Evolutionary conservation across 192 early-diverging fungal genomes (phyloP).

Genomic region (Allomyces macrogynus): DNA sequence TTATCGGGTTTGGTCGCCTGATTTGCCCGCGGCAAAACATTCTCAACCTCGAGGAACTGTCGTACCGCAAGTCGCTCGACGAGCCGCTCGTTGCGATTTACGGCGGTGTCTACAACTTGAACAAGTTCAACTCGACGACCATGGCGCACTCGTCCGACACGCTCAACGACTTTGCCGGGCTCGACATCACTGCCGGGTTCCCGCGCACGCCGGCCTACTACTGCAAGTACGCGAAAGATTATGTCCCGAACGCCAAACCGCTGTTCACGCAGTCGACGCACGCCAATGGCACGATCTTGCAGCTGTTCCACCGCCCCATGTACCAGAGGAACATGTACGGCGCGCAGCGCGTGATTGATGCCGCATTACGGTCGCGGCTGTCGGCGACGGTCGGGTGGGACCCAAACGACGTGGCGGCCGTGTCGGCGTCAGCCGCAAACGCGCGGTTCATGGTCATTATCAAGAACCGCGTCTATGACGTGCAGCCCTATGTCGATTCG

Average conservation of each 20-base stretch:
- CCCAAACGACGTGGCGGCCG: conserved; percentile 1
- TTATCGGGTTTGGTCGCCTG: conserved; percentile 57
- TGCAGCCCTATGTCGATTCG: conserved; percentile 8
- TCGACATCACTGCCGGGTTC: conserved; percentile 41
- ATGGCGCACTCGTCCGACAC: conserved; percentile 5
- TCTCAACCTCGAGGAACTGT: conserved; percentile 4
- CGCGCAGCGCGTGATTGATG: not conserved
- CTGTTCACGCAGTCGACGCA: not conserved
- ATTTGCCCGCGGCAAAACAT: conserved; percentile 64
- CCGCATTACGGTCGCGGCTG: not conserved
- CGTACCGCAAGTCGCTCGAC: not conserved
- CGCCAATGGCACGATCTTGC: not conserved
- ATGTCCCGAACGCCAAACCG: not conserved
- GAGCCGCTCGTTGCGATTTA: not conserved
- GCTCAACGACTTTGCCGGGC: conserved; percentile 28
- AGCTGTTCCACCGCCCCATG: not conserved
- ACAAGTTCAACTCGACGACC: not conserved
- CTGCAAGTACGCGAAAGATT: not conserved
- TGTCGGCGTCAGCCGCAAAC: conserved; percentile 5
- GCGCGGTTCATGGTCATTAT: conserved; percentile 13
- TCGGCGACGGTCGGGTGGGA: conserved; percentile 7
- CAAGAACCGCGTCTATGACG: conserved; percentile 20
- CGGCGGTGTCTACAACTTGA: not conserved
- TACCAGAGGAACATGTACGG: not conserved
- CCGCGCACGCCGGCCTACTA: conserved; percentile 10